phyloP scores from a whole-genome alignment of 2,329 filamentous ascomycete genomes.

The Sporothrix humicola region DNA sequence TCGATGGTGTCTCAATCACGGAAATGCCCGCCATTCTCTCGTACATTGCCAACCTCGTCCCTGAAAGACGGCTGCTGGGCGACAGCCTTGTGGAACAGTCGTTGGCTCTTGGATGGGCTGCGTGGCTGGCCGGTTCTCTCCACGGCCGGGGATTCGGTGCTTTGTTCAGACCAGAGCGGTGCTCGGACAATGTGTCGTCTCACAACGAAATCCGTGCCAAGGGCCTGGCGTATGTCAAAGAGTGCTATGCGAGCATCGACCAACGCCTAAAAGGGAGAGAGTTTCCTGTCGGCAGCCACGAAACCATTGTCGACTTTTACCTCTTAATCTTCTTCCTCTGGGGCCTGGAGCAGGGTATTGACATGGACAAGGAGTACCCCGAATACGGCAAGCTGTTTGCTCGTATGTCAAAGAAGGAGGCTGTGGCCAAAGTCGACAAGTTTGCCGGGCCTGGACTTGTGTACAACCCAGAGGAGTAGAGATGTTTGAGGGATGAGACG shows the following conservation, averaged over 20 bases:
- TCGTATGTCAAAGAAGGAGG: slow-evolving; percentile 5
- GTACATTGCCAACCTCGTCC: background rate
- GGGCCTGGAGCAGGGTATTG: slow-evolving; percentile 6
- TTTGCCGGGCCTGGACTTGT: background rate
- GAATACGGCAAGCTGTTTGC: background rate
- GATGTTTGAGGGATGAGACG: background rate
- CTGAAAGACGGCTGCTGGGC: slow-evolving; percentile 8
- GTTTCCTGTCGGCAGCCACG: background rate
- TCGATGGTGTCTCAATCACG: background rate
- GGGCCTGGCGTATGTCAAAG: background rate
- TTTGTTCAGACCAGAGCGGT: background rate
- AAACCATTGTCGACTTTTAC: slow-evolving; percentile 12
- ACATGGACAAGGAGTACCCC: background rate
- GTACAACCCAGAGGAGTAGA: background rate
- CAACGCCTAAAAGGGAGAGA: background rate
- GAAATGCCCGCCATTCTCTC: slow-evolving; percentile 18
- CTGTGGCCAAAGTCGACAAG: slow-evolving; percentile 1
- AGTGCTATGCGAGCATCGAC: background rate
- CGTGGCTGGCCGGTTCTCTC: background rate
- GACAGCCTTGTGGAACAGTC: background rate
- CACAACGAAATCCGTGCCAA: background rate
- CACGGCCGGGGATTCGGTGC: slow-evolving; percentile 9
- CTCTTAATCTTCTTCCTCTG: background rate
- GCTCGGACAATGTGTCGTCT: background rate
- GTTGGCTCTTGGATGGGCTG: background rate